A percentile compares a stretch with the other conserved stretches of the same genome.
phyloP scores from a whole-genome alignment of 306 rosid genomes.

The Vicia faba region DNA sequence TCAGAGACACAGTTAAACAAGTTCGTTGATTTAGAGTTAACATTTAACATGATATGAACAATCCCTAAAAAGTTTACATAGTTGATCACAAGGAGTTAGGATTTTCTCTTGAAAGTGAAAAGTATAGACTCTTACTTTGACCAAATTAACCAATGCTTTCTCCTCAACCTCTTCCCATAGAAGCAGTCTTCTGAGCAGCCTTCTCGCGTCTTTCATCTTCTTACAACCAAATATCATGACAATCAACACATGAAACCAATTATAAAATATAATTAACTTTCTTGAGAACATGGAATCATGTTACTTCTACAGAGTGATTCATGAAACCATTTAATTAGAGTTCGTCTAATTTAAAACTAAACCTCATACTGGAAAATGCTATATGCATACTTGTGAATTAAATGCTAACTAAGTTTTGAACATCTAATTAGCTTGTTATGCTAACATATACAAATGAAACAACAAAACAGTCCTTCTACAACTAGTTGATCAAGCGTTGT shows the following conservation, averaged over 20 bases:
- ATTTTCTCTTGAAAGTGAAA: constrained; percentile 14
- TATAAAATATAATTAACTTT: constrained; percentile 1
- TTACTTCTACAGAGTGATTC: not conserved
- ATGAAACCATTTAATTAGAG: not conserved
- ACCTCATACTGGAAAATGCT: not conserved
- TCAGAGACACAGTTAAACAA: too few relatives aligned
- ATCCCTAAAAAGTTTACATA: constrained; percentile 13
- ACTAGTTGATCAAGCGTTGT: too few relatives aligned
- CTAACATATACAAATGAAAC: too few relatives aligned
- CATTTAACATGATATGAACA: too few relatives aligned
- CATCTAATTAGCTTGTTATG: too few relatives aligned
- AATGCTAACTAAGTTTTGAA: not conserved
- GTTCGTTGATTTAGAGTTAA: too few relatives aligned
- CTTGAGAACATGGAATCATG: constrained; percentile 16
- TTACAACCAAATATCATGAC: constrained; percentile 51
- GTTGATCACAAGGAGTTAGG: not conserved
- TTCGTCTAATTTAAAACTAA: constrained; percentile 17
- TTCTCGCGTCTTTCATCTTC: constrained; percentile 71
- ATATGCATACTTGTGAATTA: constrained; percentile 33
- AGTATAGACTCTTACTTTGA: constrained; percentile 58
- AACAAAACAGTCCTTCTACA: too few relatives aligned
- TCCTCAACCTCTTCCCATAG: constrained; percentile 82
- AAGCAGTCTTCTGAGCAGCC: constrained; percentile 79
- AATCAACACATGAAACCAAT: constrained; percentile 29
- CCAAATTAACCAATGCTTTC: constrained; percentile 81